Evolutionary conservation across 2,329 filamentous ascomycete genomes (phyloP).

Genomic region (Chlorencoelia australis): DNA sequence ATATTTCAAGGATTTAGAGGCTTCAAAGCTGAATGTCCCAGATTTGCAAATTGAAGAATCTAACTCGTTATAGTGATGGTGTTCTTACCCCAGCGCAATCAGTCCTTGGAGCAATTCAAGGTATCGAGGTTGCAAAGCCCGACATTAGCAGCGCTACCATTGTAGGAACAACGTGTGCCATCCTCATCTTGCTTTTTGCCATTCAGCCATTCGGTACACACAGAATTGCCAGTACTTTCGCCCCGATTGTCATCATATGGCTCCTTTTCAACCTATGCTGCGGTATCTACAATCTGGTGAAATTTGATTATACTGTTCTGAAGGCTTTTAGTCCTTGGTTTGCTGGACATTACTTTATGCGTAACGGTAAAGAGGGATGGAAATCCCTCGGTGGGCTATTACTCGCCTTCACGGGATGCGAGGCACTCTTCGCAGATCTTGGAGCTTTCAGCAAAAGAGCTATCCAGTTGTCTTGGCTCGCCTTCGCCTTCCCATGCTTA

Average conservation of each 20-base stretch:
- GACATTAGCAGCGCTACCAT: slow-evolving; percentile 47
- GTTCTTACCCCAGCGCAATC: slow-evolving; percentile 61
- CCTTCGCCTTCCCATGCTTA: slow-evolving; percentile 57
- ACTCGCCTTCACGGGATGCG: slow-evolving; percentile 68
- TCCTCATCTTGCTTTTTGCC: slow-evolving; percentile 52
- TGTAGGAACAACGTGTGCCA: slow-evolving; percentile 53
- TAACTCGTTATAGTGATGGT: slow-evolving; percentile 36
- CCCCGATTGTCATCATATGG: slow-evolving; percentile 59
- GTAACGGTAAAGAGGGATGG: slow-evolving; percentile 52
- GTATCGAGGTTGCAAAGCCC: slow-evolving; percentile 46
- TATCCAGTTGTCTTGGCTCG: slow-evolving; percentile 64
- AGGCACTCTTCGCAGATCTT: slow-evolving; percentile 68
- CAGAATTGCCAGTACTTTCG: slow-evolving; percentile 50
- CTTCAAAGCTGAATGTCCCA: too few relatives aligned
- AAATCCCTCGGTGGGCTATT: slow-evolving; percentile 59
- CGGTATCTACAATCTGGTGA: slow-evolving; percentile 52
- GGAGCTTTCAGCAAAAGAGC: slow-evolving; percentile 63
- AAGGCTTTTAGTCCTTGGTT: slow-evolving; percentile 48
- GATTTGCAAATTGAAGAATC: neutral
- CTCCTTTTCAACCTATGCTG: slow-evolving; percentile 51
- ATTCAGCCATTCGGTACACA: slow-evolving; percentile 56
- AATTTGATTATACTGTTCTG: slow-evolving; percentile 42
- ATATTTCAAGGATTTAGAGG: too few relatives aligned
- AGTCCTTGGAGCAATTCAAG: slow-evolving; percentile 59
- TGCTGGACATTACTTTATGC: slow-evolving; percentile 49